Evolutionary conservation across 2,329 filamentous ascomycete species (phyloP), one percentile per base, ranked within the genome.

Genomic region (Endoconidiophora polonica): DNA sequence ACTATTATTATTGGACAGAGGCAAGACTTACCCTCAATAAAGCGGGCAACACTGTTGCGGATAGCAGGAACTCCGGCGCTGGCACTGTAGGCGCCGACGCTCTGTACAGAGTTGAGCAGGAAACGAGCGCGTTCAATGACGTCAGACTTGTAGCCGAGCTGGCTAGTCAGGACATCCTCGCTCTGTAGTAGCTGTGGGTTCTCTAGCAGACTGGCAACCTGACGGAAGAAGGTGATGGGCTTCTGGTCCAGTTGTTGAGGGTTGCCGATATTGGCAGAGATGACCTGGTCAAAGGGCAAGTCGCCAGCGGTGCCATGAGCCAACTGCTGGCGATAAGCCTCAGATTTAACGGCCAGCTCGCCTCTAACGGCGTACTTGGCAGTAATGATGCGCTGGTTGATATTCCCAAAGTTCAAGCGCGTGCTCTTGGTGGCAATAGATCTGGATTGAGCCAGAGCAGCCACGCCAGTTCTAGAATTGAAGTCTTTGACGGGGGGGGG

Each of bases 181-280:
- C 93, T 81, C 61, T 94, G 75, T 54, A 98, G 73, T 33, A 98
- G 72, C 52, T 72, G 64, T 1, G 91, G 91, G 70, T 96, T 88
- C 72, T 98, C 91, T 53, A 96, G 68, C 55, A 98, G 66, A 67
- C 86, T 94, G 60, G 91, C 76, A 24, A 98, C 91, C 69, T 98
- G 90, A 58, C 91, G 81, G 78, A 98, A 95, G 74, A 95, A 98
- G 58, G 91, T 98, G 60, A 98, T 90, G 60, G 91, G 91, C 73
- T 96, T 93, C 74, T 98, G 91, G 68, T 95, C 91, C 55, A 98
- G 79, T 69, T 98, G 91, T 68, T 98, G 91, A 3, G 91, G 91
- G 71, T 98, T 98, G 62, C 91, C 91, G 61, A 98, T 98, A 70
- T 98, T 98, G 67, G 91, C 91, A 55, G 85, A 88, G 68, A 98